These are phyloP conservation scores for Grosmannia clavigera DNA, from an alignment of 2,329 filamentous ascomycete species.

Conservation along the genomic window DNA sequence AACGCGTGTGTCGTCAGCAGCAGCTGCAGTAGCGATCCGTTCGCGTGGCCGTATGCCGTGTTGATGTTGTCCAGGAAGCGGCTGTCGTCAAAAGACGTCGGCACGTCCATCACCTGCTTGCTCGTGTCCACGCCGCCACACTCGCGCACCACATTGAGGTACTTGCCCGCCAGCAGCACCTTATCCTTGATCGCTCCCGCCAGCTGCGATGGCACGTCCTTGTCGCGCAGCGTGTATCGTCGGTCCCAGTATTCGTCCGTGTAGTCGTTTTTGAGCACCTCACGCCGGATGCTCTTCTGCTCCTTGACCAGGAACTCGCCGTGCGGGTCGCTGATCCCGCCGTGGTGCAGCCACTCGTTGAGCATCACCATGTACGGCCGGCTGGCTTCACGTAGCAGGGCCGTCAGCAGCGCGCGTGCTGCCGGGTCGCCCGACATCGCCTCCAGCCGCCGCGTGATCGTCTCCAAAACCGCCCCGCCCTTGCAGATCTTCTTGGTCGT, in stretches of 20 bases:
- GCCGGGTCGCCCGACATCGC: conserved; percentile 90
- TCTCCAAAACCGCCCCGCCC: conserved; percentile 83
- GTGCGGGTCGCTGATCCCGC: conserved; percentile 87
- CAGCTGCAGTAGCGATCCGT: conserved; percentile 81
- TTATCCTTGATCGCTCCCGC: conserved; percentile 77
- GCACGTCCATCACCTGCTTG: conserved; percentile 78
- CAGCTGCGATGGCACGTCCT: conserved; percentile 83
- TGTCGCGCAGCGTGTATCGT: conserved; percentile 84
- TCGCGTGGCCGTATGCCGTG: conserved; percentile 86
- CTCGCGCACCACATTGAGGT: conserved; percentile 93
- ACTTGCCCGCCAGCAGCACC: conserved; percentile 89
- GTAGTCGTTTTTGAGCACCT: conserved; percentile 87
- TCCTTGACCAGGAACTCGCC: conserved; percentile 91
- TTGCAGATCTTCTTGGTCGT: conserved; percentile 87
- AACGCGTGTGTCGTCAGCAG: conserved; percentile 87
- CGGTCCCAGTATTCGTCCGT: conserved; percentile 99
- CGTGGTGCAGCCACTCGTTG: conserved; percentile 96
- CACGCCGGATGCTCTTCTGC: conserved; percentile 85
- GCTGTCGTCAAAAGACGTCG: conserved; percentile 79
- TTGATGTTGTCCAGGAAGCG: conserved; percentile 95
- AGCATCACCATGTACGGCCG: conserved; percentile 96
- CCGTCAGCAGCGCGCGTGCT: conserved; percentile 68
- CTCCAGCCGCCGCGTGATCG: conserved; percentile 74
- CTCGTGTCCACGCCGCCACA: conserved; percentile 93
- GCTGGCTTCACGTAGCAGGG: conserved; percentile 74